Conservation (phyloP, 2,329 filamentous ascomycete genomes). For the Neonectria magnoliae region DNA sequence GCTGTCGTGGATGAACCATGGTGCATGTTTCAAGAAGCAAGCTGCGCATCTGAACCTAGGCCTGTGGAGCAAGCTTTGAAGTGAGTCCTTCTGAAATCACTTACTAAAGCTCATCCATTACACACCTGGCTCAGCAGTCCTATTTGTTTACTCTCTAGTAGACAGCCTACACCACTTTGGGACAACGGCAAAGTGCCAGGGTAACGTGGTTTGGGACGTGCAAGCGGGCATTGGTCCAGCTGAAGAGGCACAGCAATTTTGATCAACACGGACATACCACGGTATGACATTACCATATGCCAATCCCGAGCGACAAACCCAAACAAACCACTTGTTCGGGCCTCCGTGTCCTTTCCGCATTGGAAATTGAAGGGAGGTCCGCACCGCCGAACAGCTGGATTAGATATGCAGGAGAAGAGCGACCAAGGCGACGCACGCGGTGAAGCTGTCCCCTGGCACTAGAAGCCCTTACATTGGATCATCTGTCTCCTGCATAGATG, state of each 20-base stretch:
- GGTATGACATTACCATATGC: not conserved
- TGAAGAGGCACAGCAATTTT: not conserved
- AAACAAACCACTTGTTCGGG: not conserved
- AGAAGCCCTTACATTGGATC: conserved; percentile 22
- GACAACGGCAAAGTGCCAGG: not conserved
- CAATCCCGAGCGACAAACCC: not conserved
- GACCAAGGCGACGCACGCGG: not conserved
- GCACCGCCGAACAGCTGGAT: not conserved
- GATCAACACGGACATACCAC: not conserved
- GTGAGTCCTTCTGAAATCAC: not conserved
- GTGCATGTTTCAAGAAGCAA: not conserved
- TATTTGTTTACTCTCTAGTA: not conserved
- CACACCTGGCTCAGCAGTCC: not conserved
- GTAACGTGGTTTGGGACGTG: not conserved
- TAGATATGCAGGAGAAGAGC: conserved; percentile 1
- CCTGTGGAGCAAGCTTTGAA: not conserved
- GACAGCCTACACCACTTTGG: not conserved
- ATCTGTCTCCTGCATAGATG: conserved; percentile 32
- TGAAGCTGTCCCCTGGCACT: conserved; percentile 18
- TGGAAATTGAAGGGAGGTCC: conserved; percentile 10
- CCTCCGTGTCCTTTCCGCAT: not conserved
- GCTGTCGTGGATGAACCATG: not conserved
- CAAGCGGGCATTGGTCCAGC: not conserved
- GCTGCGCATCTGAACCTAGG: not conserved
- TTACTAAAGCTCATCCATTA: not conserved